Conservation (phyloP, 768 basidiomycete species). For the Collybia sordida region DNA sequence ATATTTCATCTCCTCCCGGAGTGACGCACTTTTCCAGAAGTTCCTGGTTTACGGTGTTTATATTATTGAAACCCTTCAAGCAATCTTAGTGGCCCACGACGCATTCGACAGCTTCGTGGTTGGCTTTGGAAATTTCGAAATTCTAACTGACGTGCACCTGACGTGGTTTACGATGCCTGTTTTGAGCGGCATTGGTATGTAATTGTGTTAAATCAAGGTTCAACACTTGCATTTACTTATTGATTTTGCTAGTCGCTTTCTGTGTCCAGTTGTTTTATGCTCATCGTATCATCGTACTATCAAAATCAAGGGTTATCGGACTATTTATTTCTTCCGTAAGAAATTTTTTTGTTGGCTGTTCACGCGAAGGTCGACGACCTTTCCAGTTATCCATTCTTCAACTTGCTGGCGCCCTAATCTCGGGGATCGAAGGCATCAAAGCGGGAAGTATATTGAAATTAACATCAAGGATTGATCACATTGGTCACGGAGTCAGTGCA, state of each 20-base stretch:
- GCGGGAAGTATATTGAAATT: too few species aligned
- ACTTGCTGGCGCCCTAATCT: not conserved
- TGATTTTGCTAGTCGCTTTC: not conserved
- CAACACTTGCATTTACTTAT: not conserved
- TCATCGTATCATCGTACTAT: too few species aligned
- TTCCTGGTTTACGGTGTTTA: not conserved
- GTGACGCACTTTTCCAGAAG: not conserved
- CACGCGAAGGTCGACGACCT: too few species aligned
- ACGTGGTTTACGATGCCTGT: not conserved
- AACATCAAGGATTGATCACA: too few species aligned
- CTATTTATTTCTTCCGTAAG: too few species aligned
- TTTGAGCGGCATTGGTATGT: not conserved
- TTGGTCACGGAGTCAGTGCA: too few species aligned
- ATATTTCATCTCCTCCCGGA: not conserved
- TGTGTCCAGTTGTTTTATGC: not conserved
- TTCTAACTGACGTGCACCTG: not conserved
- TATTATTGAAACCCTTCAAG: not conserved
- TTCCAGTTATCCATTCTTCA: not conserved
- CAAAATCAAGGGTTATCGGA: too few species aligned
- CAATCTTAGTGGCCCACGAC: not conserved
- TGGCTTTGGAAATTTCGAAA: not conserved
- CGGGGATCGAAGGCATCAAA: too few species aligned
- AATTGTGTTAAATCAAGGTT: not conserved
- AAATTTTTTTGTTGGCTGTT: too few species aligned
- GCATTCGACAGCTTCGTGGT: slow-evolving; percentile 17